Evolutionary conservation across 2,329 filamentous ascomycete species (phyloP).

Genomic region (Exophiala phaeomuriformis): DNA sequence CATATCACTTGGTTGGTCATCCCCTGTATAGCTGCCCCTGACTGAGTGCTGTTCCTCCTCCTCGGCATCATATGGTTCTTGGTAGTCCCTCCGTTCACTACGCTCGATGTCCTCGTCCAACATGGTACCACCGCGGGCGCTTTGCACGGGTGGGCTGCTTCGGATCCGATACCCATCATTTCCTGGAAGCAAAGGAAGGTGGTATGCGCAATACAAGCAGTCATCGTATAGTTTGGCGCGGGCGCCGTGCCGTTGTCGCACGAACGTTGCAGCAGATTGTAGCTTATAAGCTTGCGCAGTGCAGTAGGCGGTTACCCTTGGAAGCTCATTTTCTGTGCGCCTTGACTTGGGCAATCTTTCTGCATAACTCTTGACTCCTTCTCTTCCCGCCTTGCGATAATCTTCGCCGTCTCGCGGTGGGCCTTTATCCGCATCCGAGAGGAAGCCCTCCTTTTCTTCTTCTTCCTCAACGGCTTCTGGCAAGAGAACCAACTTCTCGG

Average conservation of each 20-base stretch:
- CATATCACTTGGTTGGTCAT: conserved; percentile 30
- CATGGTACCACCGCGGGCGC: conserved; percentile 84
- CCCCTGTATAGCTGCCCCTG: conserved; percentile 32
- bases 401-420: conserved; percentile 51
- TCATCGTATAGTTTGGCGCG: conserved; percentile 97
- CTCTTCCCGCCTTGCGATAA: conserved; percentile 52
- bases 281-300: conserved; percentile 91
- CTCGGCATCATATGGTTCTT: conserved; percentile 83
- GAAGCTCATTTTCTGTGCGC: conserved; percentile 70
- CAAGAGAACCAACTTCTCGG: conserved; percentile 90
- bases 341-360: conserved; percentile 85
- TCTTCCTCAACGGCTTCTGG: conserved; percentile 64
- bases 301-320: conserved; percentile 89
- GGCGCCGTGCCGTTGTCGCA: conserved; percentile 78
- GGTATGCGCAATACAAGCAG: conserved; percentile 92
- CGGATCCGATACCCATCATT: conserved; percentile 78
- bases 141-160: conserved; percentile 86
- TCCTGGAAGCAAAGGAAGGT: conserved; percentile 78
- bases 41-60: conserved; percentile 48
- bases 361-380: conserved; percentile 77
- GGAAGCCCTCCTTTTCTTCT: conserved; percentile 52
- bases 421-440: conserved; percentile 47
- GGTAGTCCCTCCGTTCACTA: conserved; percentile 80
- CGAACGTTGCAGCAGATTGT: conserved; percentile 77
- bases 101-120: conserved; percentile 93